A percentile compares a stretch with the other conserved stretches of the same genome.
These are phyloP conservation scores for Trichoderma sp. DNA, from an alignment of 2,329 filamentous ascomycete genomes.

Conservation along the genomic window DNA sequence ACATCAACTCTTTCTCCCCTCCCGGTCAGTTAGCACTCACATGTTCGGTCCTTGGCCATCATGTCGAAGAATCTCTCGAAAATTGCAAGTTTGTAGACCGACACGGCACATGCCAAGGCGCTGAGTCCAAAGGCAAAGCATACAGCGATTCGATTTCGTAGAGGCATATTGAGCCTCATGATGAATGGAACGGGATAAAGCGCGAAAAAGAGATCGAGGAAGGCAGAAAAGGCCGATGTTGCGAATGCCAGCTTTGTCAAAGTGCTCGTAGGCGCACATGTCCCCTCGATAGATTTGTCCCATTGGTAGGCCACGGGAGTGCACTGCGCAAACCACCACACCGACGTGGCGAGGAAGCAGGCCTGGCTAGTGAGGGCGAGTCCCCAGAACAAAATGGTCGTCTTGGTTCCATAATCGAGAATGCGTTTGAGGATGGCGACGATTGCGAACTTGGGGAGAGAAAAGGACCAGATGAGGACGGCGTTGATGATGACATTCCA, in stretches of 20 bases:
- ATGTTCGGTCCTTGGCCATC: constrained; percentile 31
- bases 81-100: constrained; percentile 34
- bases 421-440: constrained; percentile 34
- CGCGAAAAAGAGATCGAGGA: constrained; percentile 34
- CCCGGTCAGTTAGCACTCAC: constrained; percentile 25
- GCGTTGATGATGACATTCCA: constrained; percentile 34
- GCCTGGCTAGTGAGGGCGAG: constrained; percentile 31
- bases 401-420: constrained; percentile 33
- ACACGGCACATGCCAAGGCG: constrained; percentile 30
- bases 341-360: constrained; percentile 31
- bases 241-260: constrained; percentile 33
- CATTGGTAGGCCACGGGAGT: constrained; percentile 31
- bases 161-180: constrained; percentile 34
- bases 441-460: constrained; percentile 34
- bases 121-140: constrained; percentile 32
- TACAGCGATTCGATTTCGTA: constrained; percentile 31
- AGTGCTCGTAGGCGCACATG: constrained; percentile 28
- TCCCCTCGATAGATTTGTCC: constrained; percentile 28
- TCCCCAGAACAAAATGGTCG: constrained; percentile 31
- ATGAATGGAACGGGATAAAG: constrained; percentile 33
- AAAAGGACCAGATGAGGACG: constrained; percentile 34
- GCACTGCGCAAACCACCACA: constrained; percentile 35
- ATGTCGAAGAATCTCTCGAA: constrained; percentile 31
- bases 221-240: constrained; percentile 34
- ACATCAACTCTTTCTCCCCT: neutral